Conservation (phyloP, 208 protist genomes). For the Leishmania turanica region DNA sequence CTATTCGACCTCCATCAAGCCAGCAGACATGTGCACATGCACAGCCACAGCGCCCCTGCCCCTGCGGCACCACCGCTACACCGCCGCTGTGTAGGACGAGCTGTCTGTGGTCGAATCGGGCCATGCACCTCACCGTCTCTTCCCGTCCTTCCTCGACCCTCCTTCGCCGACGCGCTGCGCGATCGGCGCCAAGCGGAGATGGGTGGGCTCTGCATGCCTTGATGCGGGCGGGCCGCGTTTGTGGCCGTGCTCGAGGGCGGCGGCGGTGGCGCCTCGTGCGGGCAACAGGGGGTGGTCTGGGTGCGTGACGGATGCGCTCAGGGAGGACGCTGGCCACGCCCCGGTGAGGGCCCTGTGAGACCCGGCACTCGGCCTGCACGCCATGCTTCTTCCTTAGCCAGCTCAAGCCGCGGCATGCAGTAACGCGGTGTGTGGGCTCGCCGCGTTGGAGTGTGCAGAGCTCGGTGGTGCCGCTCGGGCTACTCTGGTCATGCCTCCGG, state of each 20-base stretch:
- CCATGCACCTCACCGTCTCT: background rate
- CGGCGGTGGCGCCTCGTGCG: background rate
- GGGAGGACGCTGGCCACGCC: background rate
- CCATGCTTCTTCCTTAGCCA: too few species aligned
- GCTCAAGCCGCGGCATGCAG: too few species aligned
- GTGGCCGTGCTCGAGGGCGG: background rate
- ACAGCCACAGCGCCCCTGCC: background rate
- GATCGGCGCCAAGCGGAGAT: background rate
- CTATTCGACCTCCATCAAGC: background rate
- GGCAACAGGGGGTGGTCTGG: too few species aligned
- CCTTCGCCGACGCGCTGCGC: background rate
- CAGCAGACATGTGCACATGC: background rate
- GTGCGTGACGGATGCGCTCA: too few species aligned
- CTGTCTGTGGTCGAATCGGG: background rate
- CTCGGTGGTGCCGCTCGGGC: too few species aligned
- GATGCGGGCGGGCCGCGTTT: background rate
- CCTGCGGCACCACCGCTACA: background rate
- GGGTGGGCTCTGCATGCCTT: background rate
- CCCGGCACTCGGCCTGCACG: too few species aligned
- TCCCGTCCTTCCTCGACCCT: background rate
- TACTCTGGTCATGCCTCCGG: too few species aligned
- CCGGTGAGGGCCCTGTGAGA: too few species aligned
- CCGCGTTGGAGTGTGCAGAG: too few species aligned
- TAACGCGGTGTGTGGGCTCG: too few species aligned
- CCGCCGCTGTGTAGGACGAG: background rate